Percentiles rank a stretch among this genome's conserved stretches.
phyloP scores from a whole-genome alignment of 495 filamentous ascomycete species.

The Podospora pseudocomata region DNA sequence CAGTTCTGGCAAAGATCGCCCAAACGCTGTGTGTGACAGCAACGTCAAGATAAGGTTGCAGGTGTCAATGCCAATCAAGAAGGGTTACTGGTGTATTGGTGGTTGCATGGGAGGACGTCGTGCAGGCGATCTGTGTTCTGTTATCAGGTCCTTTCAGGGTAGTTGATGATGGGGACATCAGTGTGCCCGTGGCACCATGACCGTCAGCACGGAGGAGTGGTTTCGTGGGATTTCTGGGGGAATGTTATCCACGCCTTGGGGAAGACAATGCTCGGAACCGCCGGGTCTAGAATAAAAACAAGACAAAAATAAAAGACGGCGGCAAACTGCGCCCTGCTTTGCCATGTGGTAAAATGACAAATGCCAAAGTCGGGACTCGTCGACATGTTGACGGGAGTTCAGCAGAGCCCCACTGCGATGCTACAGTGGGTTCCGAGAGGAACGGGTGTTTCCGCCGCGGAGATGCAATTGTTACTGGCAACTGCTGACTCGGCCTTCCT shows the following conservation, averaged over 20 bases:
- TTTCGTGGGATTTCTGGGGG: too few relatives aligned
- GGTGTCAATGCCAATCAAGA: neutral
- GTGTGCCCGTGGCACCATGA: too few relatives aligned
- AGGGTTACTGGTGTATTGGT: neutral
- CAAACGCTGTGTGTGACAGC: neutral
- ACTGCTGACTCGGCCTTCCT: conserved; percentile 18
- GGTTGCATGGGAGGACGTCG: neutral
- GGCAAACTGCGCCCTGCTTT: neutral
- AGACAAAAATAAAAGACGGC: neutral
- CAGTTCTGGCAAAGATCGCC: neutral
- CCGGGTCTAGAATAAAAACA: neutral
- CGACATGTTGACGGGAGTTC: neutral
- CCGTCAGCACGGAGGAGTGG: too few relatives aligned
- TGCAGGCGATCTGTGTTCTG: neutral
- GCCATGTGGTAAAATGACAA: neutral
- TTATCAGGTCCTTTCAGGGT: neutral
- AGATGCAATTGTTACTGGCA: conserved; percentile 12
- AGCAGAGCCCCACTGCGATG: neutral
- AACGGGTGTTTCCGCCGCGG: conserved; percentile 29
- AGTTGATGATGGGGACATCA: neutral
- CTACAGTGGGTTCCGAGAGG: neutral
- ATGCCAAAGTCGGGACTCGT: neutral
- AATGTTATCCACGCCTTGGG: neutral
- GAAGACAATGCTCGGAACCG: neutral
- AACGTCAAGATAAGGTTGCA: conserved; percentile 12